Evolutionary conservation across 306 rosid genomes (phyloP).

Genomic region (Glycine tomentella): DNA sequence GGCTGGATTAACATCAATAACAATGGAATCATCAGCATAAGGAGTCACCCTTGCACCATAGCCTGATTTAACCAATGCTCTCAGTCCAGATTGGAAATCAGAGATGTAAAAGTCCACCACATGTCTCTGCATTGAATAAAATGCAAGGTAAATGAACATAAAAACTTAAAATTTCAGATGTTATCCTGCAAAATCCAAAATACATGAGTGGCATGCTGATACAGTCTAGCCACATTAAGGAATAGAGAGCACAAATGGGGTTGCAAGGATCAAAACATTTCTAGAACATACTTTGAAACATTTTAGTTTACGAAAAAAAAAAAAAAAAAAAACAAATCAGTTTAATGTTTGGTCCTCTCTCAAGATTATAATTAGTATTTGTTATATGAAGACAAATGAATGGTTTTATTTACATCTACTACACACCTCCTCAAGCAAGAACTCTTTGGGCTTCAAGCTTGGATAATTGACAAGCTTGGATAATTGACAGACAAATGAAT

Average conservation of each 20-base stretch:
- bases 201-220: constrained; percentile 5
- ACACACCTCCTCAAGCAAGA: too few species aligned
- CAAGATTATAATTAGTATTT: too few species aligned
- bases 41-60: constrained; percentile 95
- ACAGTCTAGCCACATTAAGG: constrained; percentile 17
- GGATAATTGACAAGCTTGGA: too few species aligned
- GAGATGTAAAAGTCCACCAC: constrained; percentile 95
- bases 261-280: not conserved
- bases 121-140: constrained; percentile 67
- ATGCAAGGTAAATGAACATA: constrained; percentile 24
- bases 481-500: too few species aligned
- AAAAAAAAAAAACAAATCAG: not conserved
- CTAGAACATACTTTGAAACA: not conserved
- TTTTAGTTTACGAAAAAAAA: not conserved
- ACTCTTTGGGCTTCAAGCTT: too few species aligned
- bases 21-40: constrained; percentile 81
- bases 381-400: too few species aligned
- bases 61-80: constrained; percentile 95
- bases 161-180: not conserved
- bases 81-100: constrained; percentile 94
- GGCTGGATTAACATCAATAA: constrained; percentile 74
- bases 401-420: too few species aligned
- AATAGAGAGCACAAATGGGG: not conserved
- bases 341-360: not conserved
- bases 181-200: constrained; percentile 28